phyloP scores from a whole-genome alignment of 768 basidiomycete genomes.

The Multifurca ochricompacta region DNA sequence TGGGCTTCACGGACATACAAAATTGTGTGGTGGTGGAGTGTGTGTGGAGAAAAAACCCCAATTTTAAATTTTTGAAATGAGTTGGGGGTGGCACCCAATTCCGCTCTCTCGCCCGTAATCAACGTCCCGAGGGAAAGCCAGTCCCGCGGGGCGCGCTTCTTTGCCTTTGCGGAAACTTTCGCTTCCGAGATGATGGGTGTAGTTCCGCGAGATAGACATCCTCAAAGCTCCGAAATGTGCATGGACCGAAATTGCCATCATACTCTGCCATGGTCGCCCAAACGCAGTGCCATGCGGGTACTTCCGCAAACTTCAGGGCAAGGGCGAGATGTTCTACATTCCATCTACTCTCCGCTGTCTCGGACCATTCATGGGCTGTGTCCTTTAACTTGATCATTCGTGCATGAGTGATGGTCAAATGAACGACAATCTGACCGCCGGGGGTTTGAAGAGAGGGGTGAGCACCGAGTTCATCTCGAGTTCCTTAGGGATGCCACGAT shows the following conservation, averaged over 20 bases:
- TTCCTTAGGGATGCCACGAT: constrained; percentile 50
- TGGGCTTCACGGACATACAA: no score
- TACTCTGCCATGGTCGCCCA: constrained; percentile 55
- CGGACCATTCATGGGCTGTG: constrained; percentile 44
- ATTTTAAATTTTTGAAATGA: not conserved
- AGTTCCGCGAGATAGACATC: constrained; percentile 42
- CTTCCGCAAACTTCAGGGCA: constrained; percentile 47
- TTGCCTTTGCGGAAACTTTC: constrained; percentile 5
- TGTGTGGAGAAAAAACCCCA: not conserved
- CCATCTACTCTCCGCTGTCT: constrained; percentile 31
- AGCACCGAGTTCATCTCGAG: constrained; percentile 45
- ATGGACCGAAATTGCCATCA: constrained; percentile 33
- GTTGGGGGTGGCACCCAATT: not conserved
- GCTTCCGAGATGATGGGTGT: constrained; percentile 3
- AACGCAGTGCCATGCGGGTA: constrained; percentile 52
- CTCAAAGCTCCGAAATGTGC: constrained; percentile 27
- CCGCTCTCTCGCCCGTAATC: not conserved
- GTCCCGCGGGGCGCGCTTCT: not conserved
- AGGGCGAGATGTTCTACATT: constrained; percentile 41
- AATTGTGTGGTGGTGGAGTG: not conserved
- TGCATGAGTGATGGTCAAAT: constrained; percentile 44
- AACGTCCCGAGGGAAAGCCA: not conserved
- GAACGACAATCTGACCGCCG: constrained; percentile 27
- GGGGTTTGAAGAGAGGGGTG: constrained; percentile 33
- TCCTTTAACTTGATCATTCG: constrained; percentile 48